Evolutionary conservation across 2,329 filamentous ascomycete genomes (phyloP).

Genomic region (Aspergillus jensenii): DNA sequence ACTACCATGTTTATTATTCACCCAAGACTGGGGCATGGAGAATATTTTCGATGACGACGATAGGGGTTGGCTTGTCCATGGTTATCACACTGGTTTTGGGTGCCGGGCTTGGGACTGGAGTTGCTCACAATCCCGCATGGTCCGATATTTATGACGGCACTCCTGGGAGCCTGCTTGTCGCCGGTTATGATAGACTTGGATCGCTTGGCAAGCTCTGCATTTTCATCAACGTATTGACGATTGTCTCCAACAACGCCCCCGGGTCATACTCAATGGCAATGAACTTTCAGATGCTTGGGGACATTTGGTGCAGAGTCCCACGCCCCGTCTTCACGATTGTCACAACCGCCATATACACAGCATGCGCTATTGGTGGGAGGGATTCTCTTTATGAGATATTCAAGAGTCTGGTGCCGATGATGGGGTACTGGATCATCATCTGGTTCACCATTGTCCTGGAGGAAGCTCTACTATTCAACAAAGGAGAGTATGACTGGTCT

Average conservation of each 20-base stretch:
- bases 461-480: constrained; percentile 45
- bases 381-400: constrained; percentile 47
- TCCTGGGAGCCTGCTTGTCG: constrained; percentile 40
- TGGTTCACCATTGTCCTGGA: constrained; percentile 45
- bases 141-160: constrained; percentile 20
- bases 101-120: constrained; percentile 42
- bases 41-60: constrained; percentile 40
- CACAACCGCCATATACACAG: constrained; percentile 42
- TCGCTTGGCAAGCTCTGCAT: constrained; percentile 46
- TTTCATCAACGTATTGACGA: constrained; percentile 43
- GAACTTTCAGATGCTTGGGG: constrained; percentile 45
- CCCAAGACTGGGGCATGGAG: constrained; percentile 35
- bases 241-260: constrained; percentile 47
- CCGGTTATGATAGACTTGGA: constrained; percentile 39
- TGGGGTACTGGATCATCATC: constrained; percentile 48
- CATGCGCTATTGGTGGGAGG: constrained; percentile 46
- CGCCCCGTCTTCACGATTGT: constrained; percentile 45
- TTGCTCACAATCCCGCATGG: constrained; percentile 30
- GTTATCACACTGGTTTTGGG: constrained; percentile 40
- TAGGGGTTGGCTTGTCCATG: constrained; percentile 35
- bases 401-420: constrained; percentile 46
- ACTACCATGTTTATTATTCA: constrained; percentile 48
- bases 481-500: constrained; percentile 41
- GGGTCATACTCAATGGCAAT: constrained; percentile 47
- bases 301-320: constrained; percentile 38